phyloP scores from a whole-genome alignment of 352 stramenopile species.

The Phytophthora macrochlamydospora region DNA sequence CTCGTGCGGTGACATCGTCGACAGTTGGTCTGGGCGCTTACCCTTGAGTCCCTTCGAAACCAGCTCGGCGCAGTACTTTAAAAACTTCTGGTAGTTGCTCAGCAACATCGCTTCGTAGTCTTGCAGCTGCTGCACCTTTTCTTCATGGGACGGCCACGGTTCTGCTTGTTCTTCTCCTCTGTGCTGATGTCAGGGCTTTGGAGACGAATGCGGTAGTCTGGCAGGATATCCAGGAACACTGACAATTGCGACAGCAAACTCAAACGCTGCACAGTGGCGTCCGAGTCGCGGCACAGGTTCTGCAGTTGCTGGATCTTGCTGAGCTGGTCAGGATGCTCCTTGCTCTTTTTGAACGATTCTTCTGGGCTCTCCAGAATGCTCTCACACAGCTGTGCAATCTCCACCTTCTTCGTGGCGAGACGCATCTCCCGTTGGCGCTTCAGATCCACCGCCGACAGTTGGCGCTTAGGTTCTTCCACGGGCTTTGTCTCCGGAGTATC shows the following conservation, averaged over 20 bases:
- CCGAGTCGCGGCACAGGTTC: slow-evolving; percentile 67
- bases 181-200: slow-evolving; percentile 75
- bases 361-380: slow-evolving; percentile 88
- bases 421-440: slow-evolving; percentile 69
- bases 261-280: slow-evolving; percentile 83
- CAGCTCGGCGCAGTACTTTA: slow-evolving; percentile 75
- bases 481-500: slow-evolving; percentile 20
- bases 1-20: slow-evolving; percentile 38
- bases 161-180: slow-evolving; percentile 85
- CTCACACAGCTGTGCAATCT: slow-evolving; percentile 91
- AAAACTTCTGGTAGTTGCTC: slow-evolving; percentile 83
- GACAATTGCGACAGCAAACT: slow-evolving; percentile 93
- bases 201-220: slow-evolving; percentile 94
- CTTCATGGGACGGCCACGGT: slow-evolving; percentile 80
- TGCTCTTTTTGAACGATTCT: slow-evolving; percentile 87
- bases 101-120: slow-evolving; percentile 80
- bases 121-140: slow-evolving; percentile 90
- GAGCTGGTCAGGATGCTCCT: slow-evolving; percentile 77
- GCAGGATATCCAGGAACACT: slow-evolving; percentile 96
- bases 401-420: slow-evolving; percentile 82
- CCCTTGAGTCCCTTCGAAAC: slow-evolving; percentile 64
- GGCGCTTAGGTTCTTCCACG: slow-evolving; percentile 7
- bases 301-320: slow-evolving; percentile 87
- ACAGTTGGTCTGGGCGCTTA: slow-evolving; percentile 52
- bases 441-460: slow-evolving; percentile 60